Conservation (phyloP, 805 yeast species). For the Candida morakotiae region DNA sequence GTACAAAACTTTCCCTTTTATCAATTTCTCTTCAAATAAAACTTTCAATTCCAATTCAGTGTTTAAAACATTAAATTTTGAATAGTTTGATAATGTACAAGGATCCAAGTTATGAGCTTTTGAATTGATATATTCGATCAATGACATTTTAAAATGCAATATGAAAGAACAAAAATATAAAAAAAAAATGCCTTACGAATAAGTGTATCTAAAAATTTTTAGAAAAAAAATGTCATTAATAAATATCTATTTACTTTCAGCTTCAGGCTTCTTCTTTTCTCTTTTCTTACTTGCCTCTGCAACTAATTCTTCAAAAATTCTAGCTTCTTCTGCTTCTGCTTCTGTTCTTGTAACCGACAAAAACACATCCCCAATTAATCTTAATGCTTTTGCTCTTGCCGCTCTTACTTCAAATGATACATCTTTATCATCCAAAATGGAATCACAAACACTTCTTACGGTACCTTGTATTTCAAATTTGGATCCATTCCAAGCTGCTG, state of each 20-base stretch:
- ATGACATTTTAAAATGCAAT: background rate
- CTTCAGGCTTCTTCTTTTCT: constrained; percentile 24
- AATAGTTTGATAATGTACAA: constrained; percentile 27
- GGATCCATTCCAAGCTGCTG: constrained; percentile 84
- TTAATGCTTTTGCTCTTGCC: constrained; percentile 61
- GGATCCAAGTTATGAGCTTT: constrained; percentile 18
- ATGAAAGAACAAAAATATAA: background rate
- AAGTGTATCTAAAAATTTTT: background rate
- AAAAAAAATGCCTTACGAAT: no score
- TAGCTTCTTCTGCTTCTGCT: constrained; percentile 71
- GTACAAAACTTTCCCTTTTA: constrained; percentile 21
- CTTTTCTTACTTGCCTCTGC: constrained; percentile 44
- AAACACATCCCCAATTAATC: constrained; percentile 62
- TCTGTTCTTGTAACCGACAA: constrained; percentile 54
- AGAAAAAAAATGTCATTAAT: background rate
- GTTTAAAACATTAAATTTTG: constrained; percentile 15
- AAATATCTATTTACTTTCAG: background rate
- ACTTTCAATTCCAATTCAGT: constrained; percentile 20
- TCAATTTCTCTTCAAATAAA: constrained; percentile 18
- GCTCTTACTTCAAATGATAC: constrained; percentile 44
- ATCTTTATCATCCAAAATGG: constrained; percentile 54
- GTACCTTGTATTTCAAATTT: constrained; percentile 75
- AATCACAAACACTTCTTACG: constrained; percentile 66
- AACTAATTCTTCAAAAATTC: constrained; percentile 70
- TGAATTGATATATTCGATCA: constrained; percentile 5